phyloP scores from a whole-genome alignment of 148 eudicot species.

The Vaccinium macrocarpon region DNA sequence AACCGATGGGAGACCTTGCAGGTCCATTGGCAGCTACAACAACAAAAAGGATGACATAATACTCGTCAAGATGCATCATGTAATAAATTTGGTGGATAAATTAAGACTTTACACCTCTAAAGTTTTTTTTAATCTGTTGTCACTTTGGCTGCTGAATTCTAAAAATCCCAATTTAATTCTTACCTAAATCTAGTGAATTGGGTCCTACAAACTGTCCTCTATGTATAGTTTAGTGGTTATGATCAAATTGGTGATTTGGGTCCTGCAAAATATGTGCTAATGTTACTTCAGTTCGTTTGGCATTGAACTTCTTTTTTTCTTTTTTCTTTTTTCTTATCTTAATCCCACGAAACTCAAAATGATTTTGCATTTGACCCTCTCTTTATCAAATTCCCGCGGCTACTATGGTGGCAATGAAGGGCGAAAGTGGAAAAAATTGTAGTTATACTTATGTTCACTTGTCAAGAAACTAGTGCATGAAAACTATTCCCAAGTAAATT shows the following conservation, averaged over 20 bases:
- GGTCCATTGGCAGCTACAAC: constrained; percentile 8
- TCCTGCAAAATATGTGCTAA: neutral
- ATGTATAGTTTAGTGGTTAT: neutral
- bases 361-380: neutral
- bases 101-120: neutral
- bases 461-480: too few relatives aligned
- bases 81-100: neutral
- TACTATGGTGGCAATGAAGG: too few relatives aligned
- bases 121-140: neutral
- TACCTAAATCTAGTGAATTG: neutral
- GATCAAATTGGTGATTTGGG: neutral
- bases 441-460: too few relatives aligned
- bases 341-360: too few relatives aligned
- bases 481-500: too few relatives aligned
- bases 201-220: too few relatives aligned
- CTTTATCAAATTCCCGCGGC: neutral
- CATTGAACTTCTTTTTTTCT: too few relatives aligned
- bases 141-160: too few relatives aligned
- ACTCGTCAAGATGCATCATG: too few relatives aligned
- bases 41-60: neutral
- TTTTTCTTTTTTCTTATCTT: neutral
- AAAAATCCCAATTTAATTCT: neutral
- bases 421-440: too few relatives aligned
- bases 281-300: neutral
- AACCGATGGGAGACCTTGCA: neutral